phyloP scores from a whole-genome alignment of 2,329 filamentous ascomycete genomes.

The Colletotrichum euphorbiae region DNA sequence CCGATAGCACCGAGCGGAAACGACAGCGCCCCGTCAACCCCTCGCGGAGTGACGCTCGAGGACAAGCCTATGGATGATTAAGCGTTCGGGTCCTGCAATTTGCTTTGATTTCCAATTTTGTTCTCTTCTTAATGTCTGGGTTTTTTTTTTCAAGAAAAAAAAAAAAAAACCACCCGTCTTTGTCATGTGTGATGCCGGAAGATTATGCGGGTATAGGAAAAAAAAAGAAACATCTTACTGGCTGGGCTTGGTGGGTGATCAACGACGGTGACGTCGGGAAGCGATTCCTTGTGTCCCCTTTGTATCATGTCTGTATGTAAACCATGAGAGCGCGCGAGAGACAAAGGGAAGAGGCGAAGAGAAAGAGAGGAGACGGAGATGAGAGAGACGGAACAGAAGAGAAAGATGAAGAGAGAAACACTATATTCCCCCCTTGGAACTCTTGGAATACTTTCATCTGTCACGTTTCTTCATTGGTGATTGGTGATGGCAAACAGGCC shows the following conservation, averaged over 20 bases:
- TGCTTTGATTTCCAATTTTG: slow-evolving; percentile 11
- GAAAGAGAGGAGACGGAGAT: background rate
- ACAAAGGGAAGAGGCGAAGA: background rate
- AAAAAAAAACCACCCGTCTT: slow-evolving; percentile 4
- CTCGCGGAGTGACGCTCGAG: slow-evolving; percentile 62
- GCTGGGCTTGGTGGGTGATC: slow-evolving; percentile 18
- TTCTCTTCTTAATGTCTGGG: slow-evolving; percentile 39
- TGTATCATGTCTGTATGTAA: slow-evolving; percentile 40
- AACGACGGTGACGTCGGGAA: slow-evolving; percentile 34
- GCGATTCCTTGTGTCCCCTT: slow-evolving; percentile 35
- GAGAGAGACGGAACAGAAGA: background rate
- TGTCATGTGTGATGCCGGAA: slow-evolving; percentile 35
- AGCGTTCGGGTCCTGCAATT: slow-evolving; percentile 36
- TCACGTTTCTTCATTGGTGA: background rate
- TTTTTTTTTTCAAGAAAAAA: slow-evolving; percentile 32
- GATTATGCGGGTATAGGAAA: slow-evolving; percentile 23
- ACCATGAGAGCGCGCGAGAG: slow-evolving; percentile 23
- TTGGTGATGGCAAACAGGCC: background rate
- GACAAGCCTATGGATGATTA: slow-evolving; percentile 66
- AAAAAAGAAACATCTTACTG: slow-evolving; percentile 20
- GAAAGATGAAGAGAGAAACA: background rate
- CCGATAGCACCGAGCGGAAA: slow-evolving; percentile 49
- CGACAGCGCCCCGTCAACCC: slow-evolving; percentile 43
- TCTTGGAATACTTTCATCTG: background rate
- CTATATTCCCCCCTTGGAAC: background rate